Conservation (phyloP, 305 asterid species). For the Withania somnifera region DNA sequence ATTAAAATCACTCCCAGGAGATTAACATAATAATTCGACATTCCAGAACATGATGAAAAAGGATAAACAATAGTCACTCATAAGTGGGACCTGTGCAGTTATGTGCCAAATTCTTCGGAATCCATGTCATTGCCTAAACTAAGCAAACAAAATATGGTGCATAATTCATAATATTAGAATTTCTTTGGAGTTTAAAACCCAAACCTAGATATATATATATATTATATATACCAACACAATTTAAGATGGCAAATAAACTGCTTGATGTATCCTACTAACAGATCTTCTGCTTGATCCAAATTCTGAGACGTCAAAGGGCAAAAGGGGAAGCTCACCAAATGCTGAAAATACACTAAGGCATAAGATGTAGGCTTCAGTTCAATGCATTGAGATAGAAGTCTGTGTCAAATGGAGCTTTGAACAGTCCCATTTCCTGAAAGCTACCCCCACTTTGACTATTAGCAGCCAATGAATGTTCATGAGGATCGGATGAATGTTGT, state of each 20-base stretch:
- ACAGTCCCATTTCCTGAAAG: slow-evolving; percentile 35
- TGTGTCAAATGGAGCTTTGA: slow-evolving; percentile 28
- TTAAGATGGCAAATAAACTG: not conserved
- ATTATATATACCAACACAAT: not conserved
- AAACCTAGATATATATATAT: not conserved
- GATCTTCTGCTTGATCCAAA: not conserved
- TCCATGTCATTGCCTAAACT: not conserved
- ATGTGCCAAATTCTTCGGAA: not conserved
- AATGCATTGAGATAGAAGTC: slow-evolving; percentile 32
- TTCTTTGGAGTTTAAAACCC: not conserved
- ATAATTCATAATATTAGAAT: not conserved
- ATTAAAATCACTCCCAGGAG: not conserved
- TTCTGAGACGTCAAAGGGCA: not conserved
- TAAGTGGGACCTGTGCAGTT: not conserved
- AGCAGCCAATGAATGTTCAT: slow-evolving; percentile 11
- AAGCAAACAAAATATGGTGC: not conserved
- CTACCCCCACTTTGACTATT: slow-evolving; percentile 4
- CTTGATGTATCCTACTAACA: not conserved
- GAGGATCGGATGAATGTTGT: slow-evolving; percentile 19
- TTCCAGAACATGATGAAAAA: not conserved
- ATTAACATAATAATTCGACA: not conserved
- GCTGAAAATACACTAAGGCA: not conserved
- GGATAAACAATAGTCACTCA: not conserved
- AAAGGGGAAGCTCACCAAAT: not conserved
- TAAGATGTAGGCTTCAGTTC: not conserved